Percentiles rank a stretch among this genome's conserved stretches.
Evolutionary conservation across 2,329 filamentous ascomycete genomes (phyloP).

Genomic region (Pseudogymnoascus sp.): DNA sequence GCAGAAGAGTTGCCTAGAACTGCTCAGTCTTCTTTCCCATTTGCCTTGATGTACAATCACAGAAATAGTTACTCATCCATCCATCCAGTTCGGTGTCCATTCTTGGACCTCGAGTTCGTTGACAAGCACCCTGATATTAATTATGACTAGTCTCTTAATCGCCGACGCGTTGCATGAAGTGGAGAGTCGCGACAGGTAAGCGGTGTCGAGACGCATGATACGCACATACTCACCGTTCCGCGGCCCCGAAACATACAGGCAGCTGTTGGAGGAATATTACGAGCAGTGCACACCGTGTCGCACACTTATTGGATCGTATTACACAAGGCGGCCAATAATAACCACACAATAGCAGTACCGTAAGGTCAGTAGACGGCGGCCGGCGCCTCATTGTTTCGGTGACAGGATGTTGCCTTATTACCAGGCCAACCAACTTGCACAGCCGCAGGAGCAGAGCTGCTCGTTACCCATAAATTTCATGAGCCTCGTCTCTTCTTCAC

Average conservation of each 20-base stretch:
- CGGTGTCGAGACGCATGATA: neutral
- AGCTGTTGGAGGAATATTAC: neutral
- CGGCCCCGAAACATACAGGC: neutral
- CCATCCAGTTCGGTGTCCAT: neutral
- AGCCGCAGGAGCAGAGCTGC: neutral
- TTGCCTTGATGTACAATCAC: neutral
- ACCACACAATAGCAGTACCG: neutral
- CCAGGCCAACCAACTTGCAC: neutral
- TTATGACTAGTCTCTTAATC: neutral
- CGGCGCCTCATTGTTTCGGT: neutral
- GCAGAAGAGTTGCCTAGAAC: neutral
- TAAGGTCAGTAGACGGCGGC: neutral
- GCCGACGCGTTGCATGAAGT: neutral
- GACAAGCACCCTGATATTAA: neutral
- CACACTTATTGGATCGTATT: conserved; percentile 1
- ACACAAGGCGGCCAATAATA: conserved; percentile 2
- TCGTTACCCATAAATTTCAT: neutral
- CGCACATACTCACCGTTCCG: neutral
- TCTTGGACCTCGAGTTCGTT: neutral
- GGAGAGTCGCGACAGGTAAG: neutral
- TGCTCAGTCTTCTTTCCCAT: neutral
- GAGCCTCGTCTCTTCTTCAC: neutral
- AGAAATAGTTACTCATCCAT: neutral
- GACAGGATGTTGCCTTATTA: neutral
- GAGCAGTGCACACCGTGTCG: neutral